These are phyloP conservation scores for Coemansia sp. DNA, from an alignment of 192 early-diverging fungal genomes.

Conservation along the genomic window DNA sequence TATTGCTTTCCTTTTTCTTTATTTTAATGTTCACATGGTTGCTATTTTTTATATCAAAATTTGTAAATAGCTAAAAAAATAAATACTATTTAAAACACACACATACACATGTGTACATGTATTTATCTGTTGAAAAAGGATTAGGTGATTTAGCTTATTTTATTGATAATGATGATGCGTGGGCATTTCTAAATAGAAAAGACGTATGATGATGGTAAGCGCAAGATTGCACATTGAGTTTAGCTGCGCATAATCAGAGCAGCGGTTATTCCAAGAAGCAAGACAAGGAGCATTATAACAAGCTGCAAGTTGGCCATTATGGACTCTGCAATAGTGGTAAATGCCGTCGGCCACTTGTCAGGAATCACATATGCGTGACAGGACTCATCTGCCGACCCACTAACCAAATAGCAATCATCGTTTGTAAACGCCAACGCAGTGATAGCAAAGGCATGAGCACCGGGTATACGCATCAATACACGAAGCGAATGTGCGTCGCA, in stretches of 20 bases:
- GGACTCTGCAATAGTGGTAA: conserved; percentile 5
- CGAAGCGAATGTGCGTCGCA: conserved; percentile 58
- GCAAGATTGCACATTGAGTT: not conserved
- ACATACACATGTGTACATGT: too few species aligned
- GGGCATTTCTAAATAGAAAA: too few species aligned
- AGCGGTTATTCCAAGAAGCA: conserved; percentile 27
- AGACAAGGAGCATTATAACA: conserved; percentile 20
- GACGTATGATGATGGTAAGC: too few species aligned
- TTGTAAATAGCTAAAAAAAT: too few species aligned
- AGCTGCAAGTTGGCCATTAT: conserved; percentile 16
- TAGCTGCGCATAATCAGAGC: conserved; percentile 15
- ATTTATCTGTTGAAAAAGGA: too few species aligned
- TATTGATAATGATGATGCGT: too few species aligned
- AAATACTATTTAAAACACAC: too few species aligned
- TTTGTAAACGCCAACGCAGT: conserved; percentile 72
- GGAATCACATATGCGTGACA: conserved; percentile 60
- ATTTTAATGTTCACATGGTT: too few species aligned
- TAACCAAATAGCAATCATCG: conserved; percentile 62
- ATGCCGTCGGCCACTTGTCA: conserved; percentile 42
- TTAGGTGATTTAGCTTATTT: too few species aligned
- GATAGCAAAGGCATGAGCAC: conserved; percentile 77
- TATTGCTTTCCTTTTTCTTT: too few species aligned
- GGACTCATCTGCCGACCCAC: conserved; percentile 79
- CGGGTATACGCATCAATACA: conserved; percentile 59
- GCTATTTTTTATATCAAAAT: too few species aligned